Evolutionary conservation across 441 rosid species (phyloP).

Genomic region (Sinapis alba): DNA sequence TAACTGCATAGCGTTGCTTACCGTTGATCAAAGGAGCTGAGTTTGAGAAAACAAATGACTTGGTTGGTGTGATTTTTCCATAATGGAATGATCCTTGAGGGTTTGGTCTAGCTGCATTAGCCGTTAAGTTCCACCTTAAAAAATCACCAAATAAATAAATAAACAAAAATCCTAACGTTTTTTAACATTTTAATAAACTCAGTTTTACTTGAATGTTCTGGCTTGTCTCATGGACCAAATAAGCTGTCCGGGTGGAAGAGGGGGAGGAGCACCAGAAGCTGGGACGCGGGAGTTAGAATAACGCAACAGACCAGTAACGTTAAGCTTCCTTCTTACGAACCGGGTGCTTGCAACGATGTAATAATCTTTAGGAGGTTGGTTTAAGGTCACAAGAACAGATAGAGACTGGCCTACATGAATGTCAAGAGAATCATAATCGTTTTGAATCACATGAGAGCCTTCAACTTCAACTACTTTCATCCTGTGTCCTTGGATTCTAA

Average conservation of each 20-base stretch:
- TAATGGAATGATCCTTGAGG: slow-evolving; percentile 96
- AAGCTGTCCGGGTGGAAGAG: slow-evolving; percentile 51
- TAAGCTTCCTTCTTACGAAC: slow-evolving; percentile 50
- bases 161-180: too few relatives aligned
- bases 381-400: slow-evolving; percentile 68
- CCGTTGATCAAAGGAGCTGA: slow-evolving; percentile 78
- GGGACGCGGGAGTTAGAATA: slow-evolving; percentile 62
- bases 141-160: too few relatives aligned
- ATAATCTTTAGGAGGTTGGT: slow-evolving; percentile 78
- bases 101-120: slow-evolving; percentile 94
- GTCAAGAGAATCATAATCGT: slow-evolving; percentile 74
- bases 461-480: slow-evolving; percentile 91
- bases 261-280: slow-evolving; percentile 68
- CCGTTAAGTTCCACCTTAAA: slow-evolving; percentile 90
- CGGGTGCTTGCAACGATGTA: slow-evolving; percentile 81
- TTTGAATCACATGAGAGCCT: slow-evolving; percentile 87
- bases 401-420: slow-evolving; percentile 91
- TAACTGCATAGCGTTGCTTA: slow-evolving; percentile 79
- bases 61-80: slow-evolving; percentile 61
- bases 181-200: too few relatives aligned
- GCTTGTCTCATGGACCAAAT: slow-evolving; percentile 93
- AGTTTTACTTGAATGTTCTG: slow-evolving; percentile 79
- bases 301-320: slow-evolving; percentile 61
- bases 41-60: slow-evolving; percentile 63
- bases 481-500: slow-evolving; percentile 84